Percentiles rank a stretch among this genome's conserved stretches.
These are phyloP conservation scores for Flaveria ramosissima DNA, from an alignment of 129 eudicot species.

Conservation along the genomic window DNA sequence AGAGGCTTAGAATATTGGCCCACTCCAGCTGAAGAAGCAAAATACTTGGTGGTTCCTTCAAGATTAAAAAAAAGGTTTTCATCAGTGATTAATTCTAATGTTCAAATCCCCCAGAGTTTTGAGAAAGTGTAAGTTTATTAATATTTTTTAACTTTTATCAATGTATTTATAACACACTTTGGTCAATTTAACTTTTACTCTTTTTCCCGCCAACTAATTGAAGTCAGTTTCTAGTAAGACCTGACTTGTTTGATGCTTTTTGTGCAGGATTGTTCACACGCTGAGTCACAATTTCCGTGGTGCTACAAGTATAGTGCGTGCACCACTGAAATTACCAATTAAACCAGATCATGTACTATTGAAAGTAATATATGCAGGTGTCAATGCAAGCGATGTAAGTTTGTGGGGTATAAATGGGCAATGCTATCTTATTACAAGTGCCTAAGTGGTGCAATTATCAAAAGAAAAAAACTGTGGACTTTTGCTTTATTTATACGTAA, in stretches of 20 bases:
- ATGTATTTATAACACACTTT: not conserved
- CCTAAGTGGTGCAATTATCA: not conserved
- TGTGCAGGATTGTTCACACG: constrained; percentile 75
- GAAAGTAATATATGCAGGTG: constrained; percentile 92
- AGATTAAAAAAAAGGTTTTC: constrained; percentile 43
- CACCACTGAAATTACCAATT: constrained; percentile 64
- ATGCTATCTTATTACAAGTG: not conserved
- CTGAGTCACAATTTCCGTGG: constrained; percentile 78
- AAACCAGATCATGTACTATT: constrained; percentile 76
- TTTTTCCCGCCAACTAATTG: not conserved
- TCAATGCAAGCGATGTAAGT: constrained; percentile 97
- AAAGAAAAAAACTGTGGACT: not conserved
- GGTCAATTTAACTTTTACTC: not conserved
- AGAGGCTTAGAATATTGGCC: constrained; percentile 96
- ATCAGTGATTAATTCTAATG: constrained; percentile 28
- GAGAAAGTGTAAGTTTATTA: constrained; percentile 65
- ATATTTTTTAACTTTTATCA: not conserved
- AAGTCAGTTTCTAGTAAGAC: not conserved
- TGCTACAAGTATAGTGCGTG: constrained; percentile 67
- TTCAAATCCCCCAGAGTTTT: constrained; percentile 72
- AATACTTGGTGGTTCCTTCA: constrained; percentile 55
- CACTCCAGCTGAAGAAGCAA: constrained; percentile 84
- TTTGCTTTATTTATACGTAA: not conserved
- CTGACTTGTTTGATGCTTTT: constrained; percentile 22
- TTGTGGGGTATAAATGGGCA: not conserved